These are phyloP conservation scores for Cytospora piceae DNA, from an alignment of 2,329 filamentous ascomycete genomes.

Conservation along the genomic window DNA sequence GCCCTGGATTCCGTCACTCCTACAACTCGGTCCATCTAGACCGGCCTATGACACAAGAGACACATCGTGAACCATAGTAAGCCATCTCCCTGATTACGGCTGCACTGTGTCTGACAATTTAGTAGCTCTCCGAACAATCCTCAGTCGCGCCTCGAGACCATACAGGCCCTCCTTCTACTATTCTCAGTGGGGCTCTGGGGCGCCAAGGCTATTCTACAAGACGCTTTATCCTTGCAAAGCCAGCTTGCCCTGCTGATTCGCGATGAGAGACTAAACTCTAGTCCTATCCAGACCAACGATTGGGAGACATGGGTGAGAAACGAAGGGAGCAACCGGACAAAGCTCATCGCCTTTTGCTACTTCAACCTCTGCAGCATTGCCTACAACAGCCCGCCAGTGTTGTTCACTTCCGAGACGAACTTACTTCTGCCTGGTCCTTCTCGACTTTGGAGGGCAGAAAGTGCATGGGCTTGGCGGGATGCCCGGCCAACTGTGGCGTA, in stretches of 20 bases:
- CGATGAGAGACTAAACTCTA: constrained; percentile 58
- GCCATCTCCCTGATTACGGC: constrained; percentile 33
- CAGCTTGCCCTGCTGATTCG: constrained; percentile 60
- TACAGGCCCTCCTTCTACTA: constrained; percentile 64
- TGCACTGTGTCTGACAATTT: constrained; percentile 15
- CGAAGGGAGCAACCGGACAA: constrained; percentile 61
- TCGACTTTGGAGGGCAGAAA: constrained; percentile 61
- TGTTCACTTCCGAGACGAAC: constrained; percentile 63
- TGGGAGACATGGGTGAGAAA: constrained; percentile 65
- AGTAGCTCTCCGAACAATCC: constrained; percentile 61
- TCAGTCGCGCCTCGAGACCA: constrained; percentile 64
- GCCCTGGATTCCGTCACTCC: constrained; percentile 59
- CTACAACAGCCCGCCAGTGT: constrained; percentile 61
- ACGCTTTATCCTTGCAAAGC: constrained; percentile 63
- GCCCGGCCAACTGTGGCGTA: constrained; percentile 54
- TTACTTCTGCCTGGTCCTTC: constrained; percentile 58
- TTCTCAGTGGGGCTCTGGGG: constrained; percentile 66
- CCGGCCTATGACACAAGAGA: constrained; percentile 60
- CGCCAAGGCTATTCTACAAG: constrained; percentile 62
- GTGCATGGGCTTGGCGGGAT: constrained; percentile 63
- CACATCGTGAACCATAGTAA: constrained; percentile 63
- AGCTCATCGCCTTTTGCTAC: constrained; percentile 64
- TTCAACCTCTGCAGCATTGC: constrained; percentile 66
- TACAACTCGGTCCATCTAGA: constrained; percentile 63
- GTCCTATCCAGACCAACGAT: constrained; percentile 53